These are phyloP conservation scores for Ustilago xerochloae DNA, from an alignment of 1,284 basidiomycete genomes.

Conservation along the genomic window DNA sequence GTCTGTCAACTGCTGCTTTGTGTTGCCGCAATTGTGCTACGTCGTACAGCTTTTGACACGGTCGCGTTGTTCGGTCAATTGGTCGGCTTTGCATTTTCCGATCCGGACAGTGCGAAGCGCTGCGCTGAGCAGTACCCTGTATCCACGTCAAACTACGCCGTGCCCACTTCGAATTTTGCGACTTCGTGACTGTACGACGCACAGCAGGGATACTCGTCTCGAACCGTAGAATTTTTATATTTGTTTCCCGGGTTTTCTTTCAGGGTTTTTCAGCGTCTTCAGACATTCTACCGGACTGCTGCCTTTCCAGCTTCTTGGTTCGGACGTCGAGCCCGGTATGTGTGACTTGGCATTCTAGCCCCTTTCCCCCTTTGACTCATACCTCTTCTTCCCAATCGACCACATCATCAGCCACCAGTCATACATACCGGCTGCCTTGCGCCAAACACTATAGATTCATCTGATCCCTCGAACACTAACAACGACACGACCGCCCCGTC, in stretches of 20 bases:
- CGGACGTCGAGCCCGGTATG: too few species aligned
- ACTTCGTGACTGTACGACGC: neutral
- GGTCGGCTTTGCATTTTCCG: conserved; percentile 29
- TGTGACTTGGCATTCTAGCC: neutral
- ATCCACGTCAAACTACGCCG: conserved; percentile 14
- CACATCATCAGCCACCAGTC: neutral
- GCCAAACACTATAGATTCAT: neutral
- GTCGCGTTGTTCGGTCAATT: conserved; percentile 21
- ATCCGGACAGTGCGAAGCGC: too few species aligned
- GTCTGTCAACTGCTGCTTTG: neutral
- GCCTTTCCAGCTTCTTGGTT: neutral
- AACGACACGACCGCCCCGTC: neutral
- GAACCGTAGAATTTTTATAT: neutral
- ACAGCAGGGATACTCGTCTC: neutral
- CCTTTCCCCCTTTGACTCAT: neutral
- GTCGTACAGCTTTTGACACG: neutral
- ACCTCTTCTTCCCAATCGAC: neutral
- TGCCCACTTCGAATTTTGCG: neutral
- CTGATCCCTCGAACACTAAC: neutral
- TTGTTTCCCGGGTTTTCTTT: conserved; percentile 8
- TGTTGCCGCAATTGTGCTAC: too few species aligned
- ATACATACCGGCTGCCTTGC: neutral
- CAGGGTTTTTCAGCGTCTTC: neutral
- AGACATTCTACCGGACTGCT: neutral
- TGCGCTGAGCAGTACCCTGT: too few species aligned